Percentiles rank a stretch among this genome's conserved stretches.
Evolutionary conservation across 192 early-diverging fungal species (phyloP).

Genomic region (Phlyctochytrium bullatum): DNA sequence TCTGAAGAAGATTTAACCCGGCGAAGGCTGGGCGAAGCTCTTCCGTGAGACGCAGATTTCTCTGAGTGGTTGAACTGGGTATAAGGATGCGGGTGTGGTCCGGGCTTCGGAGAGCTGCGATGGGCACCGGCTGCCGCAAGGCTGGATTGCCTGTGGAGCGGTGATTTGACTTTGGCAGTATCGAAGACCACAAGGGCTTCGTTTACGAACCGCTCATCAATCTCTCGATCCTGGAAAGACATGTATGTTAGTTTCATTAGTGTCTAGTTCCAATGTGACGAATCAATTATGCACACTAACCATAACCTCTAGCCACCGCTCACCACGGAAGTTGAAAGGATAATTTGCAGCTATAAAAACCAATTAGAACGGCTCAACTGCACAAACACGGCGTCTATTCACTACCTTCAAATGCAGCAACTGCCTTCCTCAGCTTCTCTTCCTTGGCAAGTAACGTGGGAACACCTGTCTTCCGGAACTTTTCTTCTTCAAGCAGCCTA

Average conservation of each 20-base stretch:
- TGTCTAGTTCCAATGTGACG: background rate
- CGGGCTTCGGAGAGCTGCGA: too few species aligned
- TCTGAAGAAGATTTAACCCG: too few species aligned
- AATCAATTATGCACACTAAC: constrained; percentile 4
- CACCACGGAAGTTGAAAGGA: constrained; percentile 8
- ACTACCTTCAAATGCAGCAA: constrained; percentile 58
- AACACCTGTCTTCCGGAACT: constrained; percentile 73
- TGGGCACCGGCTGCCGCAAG: too few species aligned
- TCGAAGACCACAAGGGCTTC: constrained; percentile 64
- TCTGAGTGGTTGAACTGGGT: too few species aligned
- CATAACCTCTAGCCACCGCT: constrained; percentile 13
- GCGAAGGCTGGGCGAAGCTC: too few species aligned
- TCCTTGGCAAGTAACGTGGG: constrained; percentile 71
- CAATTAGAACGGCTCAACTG: constrained; percentile 22
- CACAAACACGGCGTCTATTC: constrained; percentile 22
- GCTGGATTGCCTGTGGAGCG: background rate
- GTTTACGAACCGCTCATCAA: constrained; percentile 53
- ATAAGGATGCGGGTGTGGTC: too few species aligned
- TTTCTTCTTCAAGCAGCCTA: constrained; percentile 78
- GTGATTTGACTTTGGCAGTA: background rate
- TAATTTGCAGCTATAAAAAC: constrained; percentile 1
- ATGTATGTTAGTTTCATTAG: constrained; percentile 12
- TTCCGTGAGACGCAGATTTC: too few species aligned
- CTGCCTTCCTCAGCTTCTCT: constrained; percentile 44
- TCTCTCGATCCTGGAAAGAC: constrained; percentile 37